Conservation (phyloP, 257 asterid species). For the Nicotiana paniculata region DNA sequence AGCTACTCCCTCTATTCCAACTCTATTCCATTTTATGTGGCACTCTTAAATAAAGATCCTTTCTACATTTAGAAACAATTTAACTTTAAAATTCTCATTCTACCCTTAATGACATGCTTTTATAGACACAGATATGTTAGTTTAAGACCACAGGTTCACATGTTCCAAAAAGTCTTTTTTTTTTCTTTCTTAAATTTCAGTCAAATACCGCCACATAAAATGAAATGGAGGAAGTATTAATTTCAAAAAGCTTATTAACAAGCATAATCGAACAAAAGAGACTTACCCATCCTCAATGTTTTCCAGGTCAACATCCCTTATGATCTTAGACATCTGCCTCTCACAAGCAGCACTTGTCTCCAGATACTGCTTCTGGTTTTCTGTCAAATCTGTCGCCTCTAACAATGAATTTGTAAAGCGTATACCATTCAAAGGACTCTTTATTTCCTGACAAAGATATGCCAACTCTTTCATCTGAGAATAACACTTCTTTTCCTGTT, state of each 20-base stretch:
- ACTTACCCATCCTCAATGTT: conserved; percentile 69
- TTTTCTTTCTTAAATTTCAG: neutral
- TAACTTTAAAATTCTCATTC: neutral
- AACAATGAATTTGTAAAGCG: conserved; percentile 65
- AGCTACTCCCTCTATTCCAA: neutral
- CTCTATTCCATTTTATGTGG: neutral
- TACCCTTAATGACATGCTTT: neutral
- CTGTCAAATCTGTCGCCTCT: conserved; percentile 60
- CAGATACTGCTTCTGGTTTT: conserved; percentile 68
- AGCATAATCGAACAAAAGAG: neutral
- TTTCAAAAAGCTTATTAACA: neutral
- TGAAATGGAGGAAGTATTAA: neutral
- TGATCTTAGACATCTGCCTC: conserved; percentile 76
- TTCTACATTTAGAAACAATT: neutral
- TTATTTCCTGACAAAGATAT: conserved; percentile 71
- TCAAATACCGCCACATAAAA: too few species aligned
- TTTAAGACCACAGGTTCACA: neutral
- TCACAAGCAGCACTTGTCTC: conserved; percentile 85
- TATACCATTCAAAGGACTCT: conserved; percentile 70
- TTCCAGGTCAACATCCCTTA: conserved; percentile 58
- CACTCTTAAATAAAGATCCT: neutral
- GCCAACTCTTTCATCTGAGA: conserved; percentile 78
- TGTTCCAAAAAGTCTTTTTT: neutral
- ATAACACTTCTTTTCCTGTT: conserved; percentile 42
- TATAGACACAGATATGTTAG: neutral